Evolutionary conservation across 2,329 filamentous ascomycete genomes (phyloP).

Genomic region (Parafenestella ontariensis): DNA sequence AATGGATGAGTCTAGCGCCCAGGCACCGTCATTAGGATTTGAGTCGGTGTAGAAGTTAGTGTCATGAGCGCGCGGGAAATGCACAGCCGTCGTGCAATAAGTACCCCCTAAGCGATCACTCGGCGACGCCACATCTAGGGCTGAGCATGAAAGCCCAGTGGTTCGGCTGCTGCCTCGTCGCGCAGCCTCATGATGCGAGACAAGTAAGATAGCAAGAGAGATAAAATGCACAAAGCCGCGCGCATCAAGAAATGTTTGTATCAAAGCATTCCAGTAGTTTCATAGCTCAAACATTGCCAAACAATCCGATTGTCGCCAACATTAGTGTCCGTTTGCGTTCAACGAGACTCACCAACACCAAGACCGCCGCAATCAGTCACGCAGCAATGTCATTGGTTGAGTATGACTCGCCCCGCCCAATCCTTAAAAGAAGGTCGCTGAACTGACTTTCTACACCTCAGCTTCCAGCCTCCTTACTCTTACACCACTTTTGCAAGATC

Average conservation of each 20-base stretch:
- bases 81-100: background rate
- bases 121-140: background rate
- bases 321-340: slow-evolving; percentile 10
- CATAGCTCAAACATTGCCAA: background rate
- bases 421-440: slow-evolving; percentile 2
- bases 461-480: slow-evolving; percentile 19
- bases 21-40: background rate
- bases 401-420: slow-evolving; percentile 16
- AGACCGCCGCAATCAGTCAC: background rate
- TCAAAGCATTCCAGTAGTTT: background rate
- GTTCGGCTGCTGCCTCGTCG: background rate
- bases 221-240: slow-evolving; percentile 7
- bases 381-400: slow-evolving; percentile 13
- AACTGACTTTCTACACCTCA: slow-evolving; percentile 12
- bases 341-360: background rate
- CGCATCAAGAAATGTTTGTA: slow-evolving; percentile 2
- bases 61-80: background rate
- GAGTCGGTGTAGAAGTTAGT: slow-evolving; percentile 2
- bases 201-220: slow-evolving; percentile 1
- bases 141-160: background rate
- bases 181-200: too few relatives aligned
- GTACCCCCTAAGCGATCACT: background rate
- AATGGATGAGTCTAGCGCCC: slow-evolving; percentile 1
- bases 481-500: slow-evolving; percentile 14
- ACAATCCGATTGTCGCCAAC: background rate